A percentile compares a stretch with the other conserved stretches of the same genome.
Conservation (phyloP, 2,329 filamentous ascomycete genomes). For the Colletotrichum filicis region DNA sequence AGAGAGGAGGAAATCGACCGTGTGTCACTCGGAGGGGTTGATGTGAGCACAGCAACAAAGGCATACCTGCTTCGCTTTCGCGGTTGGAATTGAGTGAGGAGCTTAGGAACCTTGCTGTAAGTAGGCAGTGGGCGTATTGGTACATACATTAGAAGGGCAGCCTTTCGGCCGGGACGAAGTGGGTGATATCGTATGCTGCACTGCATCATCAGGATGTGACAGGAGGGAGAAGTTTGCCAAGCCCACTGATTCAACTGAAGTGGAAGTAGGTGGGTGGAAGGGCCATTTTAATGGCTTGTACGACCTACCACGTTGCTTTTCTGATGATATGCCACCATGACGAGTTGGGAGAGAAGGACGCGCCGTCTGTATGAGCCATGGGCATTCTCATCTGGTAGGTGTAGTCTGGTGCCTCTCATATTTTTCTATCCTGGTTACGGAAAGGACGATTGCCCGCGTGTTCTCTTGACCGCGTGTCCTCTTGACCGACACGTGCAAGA, state of each 20-base stretch:
- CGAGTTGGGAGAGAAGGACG: neutral
- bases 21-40: conserved; percentile 18
- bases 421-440: neutral
- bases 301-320: too few species aligned
- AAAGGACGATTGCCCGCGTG: neutral
- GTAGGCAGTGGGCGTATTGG: too few species aligned
- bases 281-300: too few species aligned
- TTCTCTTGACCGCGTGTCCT: neutral
- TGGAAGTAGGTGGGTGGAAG: too few species aligned
- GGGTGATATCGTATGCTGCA: too few species aligned
- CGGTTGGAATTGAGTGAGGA: neutral
- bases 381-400: neutral
- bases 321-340: too few species aligned
- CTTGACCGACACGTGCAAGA: neutral
- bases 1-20: neutral
- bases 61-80: neutral
- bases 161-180: too few species aligned
- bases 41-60: neutral
- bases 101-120: too few species aligned
- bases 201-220: too few species aligned
- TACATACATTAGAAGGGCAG: too few species aligned
- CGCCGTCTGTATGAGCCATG: neutral
- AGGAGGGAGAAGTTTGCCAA: too few species aligned
- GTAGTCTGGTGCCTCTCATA: neutral
- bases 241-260: too few species aligned